These are phyloP conservation scores for Phytopythium sindhum DNA, from an alignment of 352 stramenopile species.

Conservation along the genomic window DNA sequence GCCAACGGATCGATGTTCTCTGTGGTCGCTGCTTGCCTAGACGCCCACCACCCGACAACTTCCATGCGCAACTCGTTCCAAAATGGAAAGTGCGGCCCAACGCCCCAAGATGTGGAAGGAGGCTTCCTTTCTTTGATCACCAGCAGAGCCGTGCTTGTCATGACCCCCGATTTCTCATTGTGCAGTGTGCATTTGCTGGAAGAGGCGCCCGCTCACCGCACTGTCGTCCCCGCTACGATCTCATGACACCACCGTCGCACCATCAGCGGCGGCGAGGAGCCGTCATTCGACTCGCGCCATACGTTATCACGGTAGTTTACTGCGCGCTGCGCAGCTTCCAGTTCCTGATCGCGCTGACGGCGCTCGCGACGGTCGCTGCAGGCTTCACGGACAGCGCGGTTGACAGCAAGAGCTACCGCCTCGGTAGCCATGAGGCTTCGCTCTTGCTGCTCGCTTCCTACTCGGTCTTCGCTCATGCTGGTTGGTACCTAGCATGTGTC, in stretches of 20 bases:
- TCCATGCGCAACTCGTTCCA: neutral
- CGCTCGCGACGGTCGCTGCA: slow-evolving; percentile 19
- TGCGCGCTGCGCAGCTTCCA: slow-evolving; percentile 28
- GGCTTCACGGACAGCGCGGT: slow-evolving; percentile 11
- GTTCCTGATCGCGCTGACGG: slow-evolving; percentile 23
- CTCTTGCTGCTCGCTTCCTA: slow-evolving; percentile 26
- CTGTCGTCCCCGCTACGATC: neutral
- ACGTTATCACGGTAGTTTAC: slow-evolving; percentile 19
- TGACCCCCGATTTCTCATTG: neutral
- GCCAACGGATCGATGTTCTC: neutral
- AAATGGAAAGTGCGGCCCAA: neutral
- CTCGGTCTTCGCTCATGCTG: slow-evolving; percentile 21
- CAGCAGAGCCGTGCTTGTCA: neutral
- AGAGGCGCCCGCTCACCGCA: neutral
- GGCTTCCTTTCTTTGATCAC: neutral
- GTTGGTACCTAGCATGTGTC: slow-evolving; percentile 16
- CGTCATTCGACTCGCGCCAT: slow-evolving; percentile 19
- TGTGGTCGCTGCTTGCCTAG: neutral
- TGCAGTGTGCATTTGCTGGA: neutral
- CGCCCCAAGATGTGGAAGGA: neutral
- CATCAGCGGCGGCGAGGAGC: neutral
- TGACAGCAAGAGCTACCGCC: slow-evolving; percentile 13
- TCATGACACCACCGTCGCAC: neutral
- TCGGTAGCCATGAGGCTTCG: slow-evolving; percentile 24
- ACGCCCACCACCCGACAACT: too few species aligned